These are phyloP conservation scores for Leccinum fibrillosum DNA, from an alignment of 768 basidiomycete species.

Conservation along the genomic window DNA sequence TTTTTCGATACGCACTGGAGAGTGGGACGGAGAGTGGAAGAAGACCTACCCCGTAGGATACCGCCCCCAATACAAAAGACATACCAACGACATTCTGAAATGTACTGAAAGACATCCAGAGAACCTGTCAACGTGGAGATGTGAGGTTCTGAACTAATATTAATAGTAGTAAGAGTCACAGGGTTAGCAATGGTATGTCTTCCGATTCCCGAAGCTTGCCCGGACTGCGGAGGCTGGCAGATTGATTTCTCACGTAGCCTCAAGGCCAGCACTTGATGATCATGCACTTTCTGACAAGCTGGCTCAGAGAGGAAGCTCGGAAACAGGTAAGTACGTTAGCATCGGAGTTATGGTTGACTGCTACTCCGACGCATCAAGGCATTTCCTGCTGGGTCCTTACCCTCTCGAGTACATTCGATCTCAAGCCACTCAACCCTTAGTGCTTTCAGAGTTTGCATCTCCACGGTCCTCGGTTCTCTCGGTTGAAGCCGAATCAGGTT, in stretches of 20 bases:
- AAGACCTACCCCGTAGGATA: slow-evolving; percentile 68
- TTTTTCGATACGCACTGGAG: slow-evolving; percentile 46
- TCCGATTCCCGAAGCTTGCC: too few relatives aligned
- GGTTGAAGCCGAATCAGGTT: slow-evolving; percentile 43
- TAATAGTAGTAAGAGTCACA: too few relatives aligned
- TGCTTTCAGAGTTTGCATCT: slow-evolving; percentile 4
- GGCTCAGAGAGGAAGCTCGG: not conserved
- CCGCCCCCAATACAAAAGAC: slow-evolving; percentile 57
- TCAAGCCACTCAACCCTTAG: slow-evolving; percentile 9
- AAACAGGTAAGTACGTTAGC: not conserved
- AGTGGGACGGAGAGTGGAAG: slow-evolving; percentile 72
- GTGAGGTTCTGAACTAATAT: not conserved
- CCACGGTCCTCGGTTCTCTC: slow-evolving; percentile 9
- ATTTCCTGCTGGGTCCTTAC: not conserved
- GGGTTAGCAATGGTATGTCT: too few relatives aligned
- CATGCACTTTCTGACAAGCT: not conserved
- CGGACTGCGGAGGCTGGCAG: not conserved
- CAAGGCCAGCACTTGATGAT: not conserved
- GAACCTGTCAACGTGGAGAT: not conserved
- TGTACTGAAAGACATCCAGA: slow-evolving; percentile 22
- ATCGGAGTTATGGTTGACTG: not conserved
- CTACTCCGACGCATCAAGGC: not conserved
- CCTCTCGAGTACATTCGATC: slow-evolving; percentile 3
- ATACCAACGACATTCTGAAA: slow-evolving; percentile 36
- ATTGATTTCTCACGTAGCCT: not conserved